phyloP scores from a whole-genome alignment of 2,329 filamentous ascomycete species.

The Cyanodermella asteris region DNA sequence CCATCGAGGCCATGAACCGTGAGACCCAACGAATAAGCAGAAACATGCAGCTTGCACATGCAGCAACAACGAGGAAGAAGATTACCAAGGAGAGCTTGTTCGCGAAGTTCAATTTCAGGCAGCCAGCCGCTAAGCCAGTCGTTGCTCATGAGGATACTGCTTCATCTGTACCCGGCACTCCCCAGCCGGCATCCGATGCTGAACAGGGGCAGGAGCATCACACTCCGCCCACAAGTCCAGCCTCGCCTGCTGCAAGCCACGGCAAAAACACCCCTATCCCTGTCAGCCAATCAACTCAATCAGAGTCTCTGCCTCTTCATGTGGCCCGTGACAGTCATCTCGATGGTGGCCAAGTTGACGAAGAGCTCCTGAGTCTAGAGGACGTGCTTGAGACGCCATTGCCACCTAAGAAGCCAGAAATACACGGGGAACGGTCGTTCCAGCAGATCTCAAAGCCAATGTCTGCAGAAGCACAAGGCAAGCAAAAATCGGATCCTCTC shows the following conservation, averaged over 20 bases:
- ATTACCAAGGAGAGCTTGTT: slow-evolving; percentile 67
- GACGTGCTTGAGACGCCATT: slow-evolving; percentile 13
- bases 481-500: too few species aligned
- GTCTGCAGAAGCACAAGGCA: too few species aligned
- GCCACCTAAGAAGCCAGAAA: too few species aligned
- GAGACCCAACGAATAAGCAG: slow-evolving; percentile 82
- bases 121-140: slow-evolving; percentile 16
- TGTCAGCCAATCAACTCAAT: slow-evolving; percentile 3
- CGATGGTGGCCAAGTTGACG: slow-evolving; percentile 5
- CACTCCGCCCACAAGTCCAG: slow-evolving; percentile 51
- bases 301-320: neutral
- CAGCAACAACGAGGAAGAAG: slow-evolving; percentile 79
- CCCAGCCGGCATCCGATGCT: slow-evolving; percentile 22
- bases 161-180: slow-evolving; percentile 26
- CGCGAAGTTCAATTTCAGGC: slow-evolving; percentile 57
- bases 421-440: too few species aligned
- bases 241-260: slow-evolving; percentile 9
- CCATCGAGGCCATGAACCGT: slow-evolving; percentile 78
- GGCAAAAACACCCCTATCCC: too few species aligned
- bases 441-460: too few species aligned
- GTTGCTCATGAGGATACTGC: slow-evolving; percentile 11
- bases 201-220: slow-evolving; percentile 25
- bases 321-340: neutral
- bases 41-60: slow-evolving; percentile 76
- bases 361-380: slow-evolving; percentile 10